These are phyloP conservation scores for Boletus rex-veris DNA, from an alignment of 768 basidiomycete genomes.

Conservation along the genomic window DNA sequence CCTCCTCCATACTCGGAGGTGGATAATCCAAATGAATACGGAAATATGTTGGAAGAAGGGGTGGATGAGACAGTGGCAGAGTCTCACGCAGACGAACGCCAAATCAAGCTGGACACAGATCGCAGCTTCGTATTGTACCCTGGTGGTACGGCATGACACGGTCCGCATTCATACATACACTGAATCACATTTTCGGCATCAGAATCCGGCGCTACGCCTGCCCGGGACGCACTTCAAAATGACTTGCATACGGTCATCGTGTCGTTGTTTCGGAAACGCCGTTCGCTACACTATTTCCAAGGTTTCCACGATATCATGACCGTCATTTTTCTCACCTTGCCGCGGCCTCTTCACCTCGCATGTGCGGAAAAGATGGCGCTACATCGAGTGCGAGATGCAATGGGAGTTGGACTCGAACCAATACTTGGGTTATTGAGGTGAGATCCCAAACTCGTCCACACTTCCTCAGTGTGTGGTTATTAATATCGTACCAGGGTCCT, in stretches of 20 bases:
- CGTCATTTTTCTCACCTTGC: conserved; percentile 75
- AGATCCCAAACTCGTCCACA: background rate
- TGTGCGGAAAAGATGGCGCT: conserved; percentile 43
- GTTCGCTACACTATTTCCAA: conserved; percentile 79
- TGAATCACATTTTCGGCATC: conserved; percentile 9
- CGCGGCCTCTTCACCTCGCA: conserved; percentile 50
- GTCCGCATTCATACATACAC: conserved; percentile 7
- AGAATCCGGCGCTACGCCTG: conserved; percentile 15
- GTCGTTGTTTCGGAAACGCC: conserved; percentile 67
- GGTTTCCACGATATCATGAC: conserved; percentile 93
- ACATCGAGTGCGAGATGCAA: conserved; percentile 69
- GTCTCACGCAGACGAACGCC: conserved; percentile 75
- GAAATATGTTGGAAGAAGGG: background rate
- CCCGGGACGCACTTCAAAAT: conserved; percentile 54
- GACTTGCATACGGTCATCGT: conserved; percentile 73
- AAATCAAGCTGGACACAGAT: conserved; percentile 86
- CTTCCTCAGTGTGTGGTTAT: background rate
- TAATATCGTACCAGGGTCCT: conserved; percentile 49
- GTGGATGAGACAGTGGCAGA: background rate
- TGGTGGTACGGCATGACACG: conserved; percentile 52
- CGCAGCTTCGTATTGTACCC: conserved; percentile 93
- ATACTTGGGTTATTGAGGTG: conserved; percentile 77
- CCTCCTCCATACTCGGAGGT: conserved; percentile 27
- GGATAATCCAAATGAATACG: conserved; percentile 7
- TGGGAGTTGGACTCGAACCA: conserved; percentile 82